Evolutionary conservation across 2,329 filamentous ascomycete genomes (phyloP), one percentile per base, ranked within the genome.

Genomic region (Colletotrichum cereale): DNA sequence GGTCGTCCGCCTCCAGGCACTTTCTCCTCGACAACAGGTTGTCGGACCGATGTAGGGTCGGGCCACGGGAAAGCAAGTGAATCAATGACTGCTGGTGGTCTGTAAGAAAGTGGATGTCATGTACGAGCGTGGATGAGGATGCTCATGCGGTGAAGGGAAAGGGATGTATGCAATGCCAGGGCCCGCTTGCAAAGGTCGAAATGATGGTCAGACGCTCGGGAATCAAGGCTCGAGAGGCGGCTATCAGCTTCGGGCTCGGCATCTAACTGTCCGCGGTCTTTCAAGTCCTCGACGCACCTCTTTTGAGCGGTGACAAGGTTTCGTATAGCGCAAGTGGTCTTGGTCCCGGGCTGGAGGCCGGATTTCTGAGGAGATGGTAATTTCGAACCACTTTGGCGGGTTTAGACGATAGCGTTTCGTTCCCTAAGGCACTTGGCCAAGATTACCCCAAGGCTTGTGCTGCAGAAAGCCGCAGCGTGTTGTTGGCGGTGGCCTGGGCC

Each of bases 271-370:
- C 29, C 14, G 24, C 24, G 44, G 44, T 21, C n/a, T 14, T 38
- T 38, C 34, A 38, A 55, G 12, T 38, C 34, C 21, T 34, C 26
- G 14, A 31, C 18, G 18, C 34, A 53, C 47, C 55, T 66, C 31
- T 48, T 38, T 50, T 38, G 38, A 40, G 65, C 65, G n/a, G 65
- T 53, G 62, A 53, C 62, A 65, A 69, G 65, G 40, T 65, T 29
- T 44, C 40, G 40, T 52, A 34, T 52, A 58, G 61, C 42, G 52
- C 44, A 26, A 31, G 36, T 64, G 34, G 66, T 65, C 64, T 66
- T 44, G 64, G 60, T 68, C 64, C 61, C 34, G 47, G 36, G 48
- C 34, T 52, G 31, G 55, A 40, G 34, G 44, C 61, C 66, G 53
- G 52, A 38, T 21, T 53, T n/a, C 53, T 36, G 53, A 44, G 62